Base-by-base conservation (phyloP, 345 rosid genomes). In the Gossypium mustelinum region DNA sequence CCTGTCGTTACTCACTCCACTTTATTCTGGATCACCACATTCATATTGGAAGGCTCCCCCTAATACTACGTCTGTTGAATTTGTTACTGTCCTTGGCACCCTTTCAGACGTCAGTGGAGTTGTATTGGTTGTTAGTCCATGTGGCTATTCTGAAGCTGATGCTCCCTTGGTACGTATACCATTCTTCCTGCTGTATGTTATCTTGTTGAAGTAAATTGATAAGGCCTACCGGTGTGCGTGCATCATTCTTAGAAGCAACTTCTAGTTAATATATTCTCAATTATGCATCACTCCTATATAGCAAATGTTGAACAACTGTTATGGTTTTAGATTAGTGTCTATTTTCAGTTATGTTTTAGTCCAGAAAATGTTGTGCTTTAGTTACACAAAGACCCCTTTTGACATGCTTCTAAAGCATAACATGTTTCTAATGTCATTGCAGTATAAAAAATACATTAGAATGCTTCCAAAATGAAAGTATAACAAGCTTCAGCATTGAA, bases 21-120 rank as follows among this genome's bases (percentile, higher is more conserved):
- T 89, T 64, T 71, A 77, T 76, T 84, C 82, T 73, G 89, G 91
- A 73, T 82, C 91, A 61, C 54, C 51, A 27, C 81, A 83, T 18
- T 88, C 89, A 25, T 89, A 89, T 82, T 93, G 99, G 99, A 91
- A 87, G 84, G 98, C 97, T 82, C 94, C 99, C 73, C 75, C 96
- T 24, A 80, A 79, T 82, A 71, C 82, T 74, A 63, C 82, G 47
- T 81, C 84, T 81, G 84, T 82, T 77, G 97, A 95, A 80, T 83
- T 94, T 81, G 90, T 69, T 80, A 81, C 88, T 79, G 89, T 82
- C 76, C 96, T 95, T 50, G 81, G 89, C 74, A 80, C 77, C 75
- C 86, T 88, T 65, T 90, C 97, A 34, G 96, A 95, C 82, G 99
- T 93, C 78, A 87, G 74, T 82, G 90, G 92, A 74, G 92, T 93